Conservation (phyloP, 2,329 filamentous ascomycete species). For the Albifimbria verrucaria region DNA sequence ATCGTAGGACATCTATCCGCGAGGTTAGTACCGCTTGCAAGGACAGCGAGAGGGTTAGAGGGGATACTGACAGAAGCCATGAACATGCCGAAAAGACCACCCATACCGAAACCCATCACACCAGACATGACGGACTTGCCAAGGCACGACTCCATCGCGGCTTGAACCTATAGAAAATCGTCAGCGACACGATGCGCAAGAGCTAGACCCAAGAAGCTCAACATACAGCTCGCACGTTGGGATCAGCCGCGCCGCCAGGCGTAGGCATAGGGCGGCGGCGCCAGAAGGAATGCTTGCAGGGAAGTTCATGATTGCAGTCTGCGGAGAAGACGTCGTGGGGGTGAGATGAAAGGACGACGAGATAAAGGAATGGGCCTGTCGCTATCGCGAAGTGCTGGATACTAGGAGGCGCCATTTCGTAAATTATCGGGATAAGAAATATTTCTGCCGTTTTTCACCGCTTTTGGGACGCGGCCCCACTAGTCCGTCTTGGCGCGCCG, state of each 20-base stretch:
- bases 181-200: neutral
- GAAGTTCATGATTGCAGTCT: neutral
- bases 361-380: neutral
- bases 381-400: neutral
- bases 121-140: conserved; percentile 87
- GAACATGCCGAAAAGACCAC: conserved; percentile 92
- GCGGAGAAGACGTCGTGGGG: neutral
- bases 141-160: conserved; percentile 86
- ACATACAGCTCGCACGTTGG: neutral
- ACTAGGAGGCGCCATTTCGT: neutral
- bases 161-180: conserved; percentile 61
- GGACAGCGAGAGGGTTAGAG: neutral
- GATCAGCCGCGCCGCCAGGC: neutral
- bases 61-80: conserved; percentile 79
- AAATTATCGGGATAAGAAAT: neutral
- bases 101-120: conserved; percentile 90
- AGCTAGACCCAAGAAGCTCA: neutral
- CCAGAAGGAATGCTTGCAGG: neutral
- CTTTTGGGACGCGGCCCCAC: neutral
- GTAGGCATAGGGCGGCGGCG: neutral
- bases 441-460: neutral
- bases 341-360: neutral
- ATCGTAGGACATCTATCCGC: conserved; percentile 88
- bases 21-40: conserved; percentile 9
- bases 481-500: neutral